Conservation (phyloP, 75 land plant species). For the Cryptomeria japonica region DNA sequence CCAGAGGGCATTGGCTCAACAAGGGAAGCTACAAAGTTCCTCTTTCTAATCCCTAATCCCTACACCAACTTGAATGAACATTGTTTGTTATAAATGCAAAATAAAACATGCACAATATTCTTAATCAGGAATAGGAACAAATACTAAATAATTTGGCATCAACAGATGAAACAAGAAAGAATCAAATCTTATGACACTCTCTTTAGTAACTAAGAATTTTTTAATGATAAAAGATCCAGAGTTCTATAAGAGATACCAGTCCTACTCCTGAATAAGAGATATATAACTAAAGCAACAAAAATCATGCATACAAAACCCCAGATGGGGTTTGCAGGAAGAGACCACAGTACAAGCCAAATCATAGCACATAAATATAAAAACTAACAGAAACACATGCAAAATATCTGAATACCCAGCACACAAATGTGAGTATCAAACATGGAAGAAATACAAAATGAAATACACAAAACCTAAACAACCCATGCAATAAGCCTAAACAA, state of each 20-base stretch:
- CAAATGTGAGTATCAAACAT: too few species aligned
- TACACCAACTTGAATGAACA: not conserved
- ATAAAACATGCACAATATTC: not conserved
- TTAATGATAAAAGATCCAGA: too few species aligned
- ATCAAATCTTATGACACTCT: not conserved
- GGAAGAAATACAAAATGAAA: too few species aligned
- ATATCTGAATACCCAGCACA: too few species aligned
- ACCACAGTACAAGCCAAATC: too few species aligned
- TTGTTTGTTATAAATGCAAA: not conserved
- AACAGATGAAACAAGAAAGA: not conserved
- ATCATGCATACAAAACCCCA: not conserved
- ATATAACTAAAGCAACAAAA: too few species aligned
- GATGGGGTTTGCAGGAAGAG: not conserved
- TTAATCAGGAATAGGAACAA: not conserved
- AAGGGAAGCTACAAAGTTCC: not conserved
- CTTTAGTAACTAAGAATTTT: not conserved
- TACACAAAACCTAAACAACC: too few species aligned
- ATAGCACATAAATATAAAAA: not conserved
- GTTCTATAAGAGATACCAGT: too few species aligned
- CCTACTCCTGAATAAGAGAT: too few species aligned
- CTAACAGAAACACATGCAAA: not conserved
- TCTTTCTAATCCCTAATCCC: not conserved
- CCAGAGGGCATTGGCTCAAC: not conserved
- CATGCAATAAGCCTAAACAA: too few species aligned
- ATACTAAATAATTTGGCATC: not conserved